A percentile compares a stretch with the other conserved stretches of the same genome.
Conservation (phyloP, 2,329 filamentous ascomycete genomes). For the Ophiostoma sp. region DNA sequence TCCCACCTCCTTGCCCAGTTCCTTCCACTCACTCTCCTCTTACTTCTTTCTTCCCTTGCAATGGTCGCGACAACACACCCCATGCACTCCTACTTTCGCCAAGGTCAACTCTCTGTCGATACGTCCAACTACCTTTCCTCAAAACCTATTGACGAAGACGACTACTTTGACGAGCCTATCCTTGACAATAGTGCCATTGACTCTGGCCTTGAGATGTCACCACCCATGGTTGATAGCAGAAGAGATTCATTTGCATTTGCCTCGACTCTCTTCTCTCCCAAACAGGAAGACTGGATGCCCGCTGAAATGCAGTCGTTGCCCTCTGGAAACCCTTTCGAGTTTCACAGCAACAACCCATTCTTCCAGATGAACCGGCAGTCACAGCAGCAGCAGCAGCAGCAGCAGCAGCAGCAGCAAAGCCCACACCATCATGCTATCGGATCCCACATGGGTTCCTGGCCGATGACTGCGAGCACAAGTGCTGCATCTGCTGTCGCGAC, state of each 20-base stretch:
- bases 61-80: constrained; percentile 50
- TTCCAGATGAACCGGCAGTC: constrained; percentile 56
- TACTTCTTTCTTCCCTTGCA: constrained; percentile 28
- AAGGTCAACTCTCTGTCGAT: constrained; percentile 49
- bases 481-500: constrained; percentile 67
- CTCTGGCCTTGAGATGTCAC: constrained; percentile 59
- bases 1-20: constrained; percentile 3
- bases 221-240: constrained; percentile 57
- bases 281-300: constrained; percentile 59
- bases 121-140: constrained; percentile 41
- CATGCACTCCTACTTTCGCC: constrained; percentile 50
- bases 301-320: constrained; percentile 60
- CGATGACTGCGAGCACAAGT: constrained; percentile 39
- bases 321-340: constrained; percentile 57
- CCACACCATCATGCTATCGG: constrained; percentile 29
- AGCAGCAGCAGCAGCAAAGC: constrained; percentile 37
- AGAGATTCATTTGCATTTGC: constrained; percentile 59
- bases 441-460: constrained; percentile 49
- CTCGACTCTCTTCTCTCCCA: constrained; percentile 57
- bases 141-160: constrained; percentile 56
- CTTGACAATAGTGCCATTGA: constrained; percentile 56
- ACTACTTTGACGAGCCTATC: constrained; percentile 56
- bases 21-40: background rate
- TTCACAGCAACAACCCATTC: constrained; percentile 60
- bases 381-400: constrained; percentile 39